A percentile compares a stretch with the other conserved stretches of the same genome.
Conservation (phyloP, 768 basidiomycete species). For the Suillus fuscotomentosus region DNA sequence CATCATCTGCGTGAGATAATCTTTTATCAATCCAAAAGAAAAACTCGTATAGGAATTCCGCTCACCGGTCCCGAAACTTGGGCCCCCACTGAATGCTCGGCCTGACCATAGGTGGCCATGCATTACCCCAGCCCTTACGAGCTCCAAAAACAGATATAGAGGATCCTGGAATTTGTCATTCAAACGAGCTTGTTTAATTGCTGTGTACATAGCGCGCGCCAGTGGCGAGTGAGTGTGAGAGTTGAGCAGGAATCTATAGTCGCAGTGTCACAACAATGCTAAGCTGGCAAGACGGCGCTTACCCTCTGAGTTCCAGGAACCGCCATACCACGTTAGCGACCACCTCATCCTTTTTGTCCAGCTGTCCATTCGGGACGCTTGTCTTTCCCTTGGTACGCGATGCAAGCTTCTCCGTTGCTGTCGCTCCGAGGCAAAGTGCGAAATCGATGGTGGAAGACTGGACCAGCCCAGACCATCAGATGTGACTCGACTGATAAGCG, state of each 20-base stretch:
- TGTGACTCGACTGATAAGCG: constrained; percentile 24
- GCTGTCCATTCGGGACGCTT: constrained; percentile 39
- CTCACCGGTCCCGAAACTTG: constrained; percentile 89
- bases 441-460: constrained; percentile 99
- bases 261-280: constrained; percentile 9
- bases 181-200: constrained; percentile 72
- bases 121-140: constrained; percentile 95
- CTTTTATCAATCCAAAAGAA: constrained; percentile 20
- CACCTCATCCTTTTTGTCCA: constrained; percentile 98
- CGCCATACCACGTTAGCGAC: constrained; percentile 99
- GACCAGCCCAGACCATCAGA: constrained; percentile 11
- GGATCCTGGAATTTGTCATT: constrained; percentile 99
- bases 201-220: constrained; percentile 88
- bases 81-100: constrained; percentile 88
- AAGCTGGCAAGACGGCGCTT: constrained; percentile 17
- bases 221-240: constrained; percentile 87
- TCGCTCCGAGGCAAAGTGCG: constrained; percentile 90
- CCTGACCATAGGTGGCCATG: constrained; percentile 91
- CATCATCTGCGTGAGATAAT: constrained; percentile 62
- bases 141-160: constrained; percentile 90
- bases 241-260: constrained; percentile 78
- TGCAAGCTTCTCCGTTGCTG: constrained; percentile 77
- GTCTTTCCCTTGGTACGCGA: constrained; percentile 73
- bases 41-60: constrained; percentile 30
- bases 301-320: constrained; percentile 96